Evolutionary conservation across 2,329 filamentous ascomycete genomes (phyloP).

Genomic region (Xylogone sp.): DNA sequence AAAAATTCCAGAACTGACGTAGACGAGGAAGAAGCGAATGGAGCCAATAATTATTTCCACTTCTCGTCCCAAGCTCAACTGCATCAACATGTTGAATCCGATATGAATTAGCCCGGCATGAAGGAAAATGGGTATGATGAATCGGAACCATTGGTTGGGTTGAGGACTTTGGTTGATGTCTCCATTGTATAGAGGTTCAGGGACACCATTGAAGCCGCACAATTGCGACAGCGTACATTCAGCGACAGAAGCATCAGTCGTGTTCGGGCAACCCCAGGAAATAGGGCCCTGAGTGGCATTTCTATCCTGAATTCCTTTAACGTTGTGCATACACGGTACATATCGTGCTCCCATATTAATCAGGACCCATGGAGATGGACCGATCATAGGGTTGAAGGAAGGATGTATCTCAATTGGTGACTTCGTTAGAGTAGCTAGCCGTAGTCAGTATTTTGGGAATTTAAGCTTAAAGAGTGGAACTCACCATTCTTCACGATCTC

Average conservation of each 20-base stretch:
- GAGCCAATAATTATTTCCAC: slow-evolving; percentile 90
- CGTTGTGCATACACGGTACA: slow-evolving; percentile 90
- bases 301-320: slow-evolving; percentile 58
- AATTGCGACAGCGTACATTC: slow-evolving; percentile 74
- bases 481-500: slow-evolving; percentile 82
- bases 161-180: slow-evolving; percentile 38
- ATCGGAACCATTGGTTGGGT: slow-evolving; percentile 95
- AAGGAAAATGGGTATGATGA: slow-evolving; percentile 93
- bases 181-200: slow-evolving; percentile 60
- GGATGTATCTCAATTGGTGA: slow-evolving; percentile 58
- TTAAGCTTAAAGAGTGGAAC: slow-evolving; percentile 21
- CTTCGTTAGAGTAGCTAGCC: slow-evolving; percentile 67
- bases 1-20: slow-evolving; percentile 88
- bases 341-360: slow-evolving; percentile 98
- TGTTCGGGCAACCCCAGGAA: slow-evolving; percentile 77
- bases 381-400: slow-evolving; percentile 94
- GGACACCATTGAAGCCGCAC: slow-evolving; percentile 71
- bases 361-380: slow-evolving; percentile 81
- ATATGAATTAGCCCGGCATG: slow-evolving; percentile 95
- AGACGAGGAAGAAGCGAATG: slow-evolving; percentile 84
- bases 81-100: slow-evolving; percentile 88
- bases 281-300: slow-evolving; percentile 40
- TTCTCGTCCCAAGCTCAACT: slow-evolving; percentile 84
- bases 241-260: slow-evolving; percentile 55
- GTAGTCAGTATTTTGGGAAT: slow-evolving; percentile 10